A percentile compares a stretch with the other conserved stretches of the same genome.
phyloP scores from a whole-genome alignment of 2,329 filamentous ascomycete genomes.

The Penicillium freii region DNA sequence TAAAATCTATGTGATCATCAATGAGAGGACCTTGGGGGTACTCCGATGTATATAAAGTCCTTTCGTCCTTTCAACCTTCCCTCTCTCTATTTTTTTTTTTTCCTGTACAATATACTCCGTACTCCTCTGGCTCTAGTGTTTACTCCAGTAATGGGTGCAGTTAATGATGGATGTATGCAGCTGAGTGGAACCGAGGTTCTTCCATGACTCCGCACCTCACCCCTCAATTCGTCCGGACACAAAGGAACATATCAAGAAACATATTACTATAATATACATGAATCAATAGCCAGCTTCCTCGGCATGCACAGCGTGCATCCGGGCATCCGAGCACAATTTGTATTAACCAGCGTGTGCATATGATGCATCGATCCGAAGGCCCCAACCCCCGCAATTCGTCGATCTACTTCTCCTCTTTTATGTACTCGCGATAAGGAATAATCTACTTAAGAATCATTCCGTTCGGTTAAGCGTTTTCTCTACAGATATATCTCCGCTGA shows the following conservation, averaged over 20 bases:
- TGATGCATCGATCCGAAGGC: not conserved
- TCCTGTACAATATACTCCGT: not conserved
- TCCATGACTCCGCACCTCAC: not conserved
- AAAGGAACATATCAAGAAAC: not conserved
- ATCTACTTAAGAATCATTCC: not conserved
- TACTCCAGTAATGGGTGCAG: not conserved
- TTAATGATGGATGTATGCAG: not conserved
- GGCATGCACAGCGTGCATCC: not conserved
- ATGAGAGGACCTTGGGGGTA: not conserved
- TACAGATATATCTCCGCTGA: not conserved
- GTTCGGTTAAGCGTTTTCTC: too few relatives aligned
- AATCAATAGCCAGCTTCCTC: not conserved
- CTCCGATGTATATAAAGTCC: not conserved
- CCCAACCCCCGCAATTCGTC: not conserved
- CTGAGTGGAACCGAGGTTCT: not conserved
- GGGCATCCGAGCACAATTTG: not conserved
- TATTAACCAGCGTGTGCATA: not conserved
- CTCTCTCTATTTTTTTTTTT: too few relatives aligned
- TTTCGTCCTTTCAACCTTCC: not conserved
- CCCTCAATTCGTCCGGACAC: not conserved
- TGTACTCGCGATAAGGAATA: not conserved
- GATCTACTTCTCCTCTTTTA: not conserved
- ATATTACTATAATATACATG: not conserved
- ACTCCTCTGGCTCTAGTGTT: not conserved
- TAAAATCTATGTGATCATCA: not conserved